Evolutionary conservation across 164 flowering plant species (phyloP), one percentile per base, ranked within the genome.

Genomic region (Saururus chinensis): DNA sequence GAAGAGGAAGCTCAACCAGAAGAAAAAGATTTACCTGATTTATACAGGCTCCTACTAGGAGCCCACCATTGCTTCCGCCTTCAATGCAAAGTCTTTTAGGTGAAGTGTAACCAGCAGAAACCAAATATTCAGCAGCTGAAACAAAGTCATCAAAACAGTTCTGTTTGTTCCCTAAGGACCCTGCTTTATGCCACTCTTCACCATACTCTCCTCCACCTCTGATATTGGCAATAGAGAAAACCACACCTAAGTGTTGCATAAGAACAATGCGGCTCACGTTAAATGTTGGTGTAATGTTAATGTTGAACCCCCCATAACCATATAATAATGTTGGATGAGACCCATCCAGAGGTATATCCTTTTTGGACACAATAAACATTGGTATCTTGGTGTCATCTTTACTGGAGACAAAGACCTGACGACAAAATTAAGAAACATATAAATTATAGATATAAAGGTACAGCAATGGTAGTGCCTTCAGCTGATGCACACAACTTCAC

Each of bases 161-260:
- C 68, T 95, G 99, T 76, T 95, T 95, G 51, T 77, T 86, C 17
- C 86, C 77, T 58, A 95, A 86, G 35, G 95, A 75, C 17, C 98
- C 99, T 53, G 89, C 93, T 80, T 87, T 95, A 63, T 95, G 98
- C 99, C 99, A 95, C 70, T 91, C 96, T 75, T 91, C 96, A 52
- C 99, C 99, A 73, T 95, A 91, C 68, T 95, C 99, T 41, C 99
- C 99, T 68, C 99, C 99, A 59, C 99, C 99, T 59, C 99, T 95
- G 21, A 91, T 89, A 69, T 91, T 95, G 52, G 99, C 99, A 53
- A 87, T 68, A 81, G 96, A 91, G 71, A 64, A 78, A n/a, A 95
- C 82, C 53, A 73, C 78, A 57, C 88, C 96, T 57, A 91, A 73
- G 76, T 95, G 80, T 73, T 78, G 83, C n/a, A 74, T 63, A n/a